Percentiles rank a stretch among this genome's conserved stretches.
These are phyloP conservation scores for Debaryomyces robertsiae DNA, from an alignment of 1,139 yeast genomes.

Conservation along the genomic window DNA sequence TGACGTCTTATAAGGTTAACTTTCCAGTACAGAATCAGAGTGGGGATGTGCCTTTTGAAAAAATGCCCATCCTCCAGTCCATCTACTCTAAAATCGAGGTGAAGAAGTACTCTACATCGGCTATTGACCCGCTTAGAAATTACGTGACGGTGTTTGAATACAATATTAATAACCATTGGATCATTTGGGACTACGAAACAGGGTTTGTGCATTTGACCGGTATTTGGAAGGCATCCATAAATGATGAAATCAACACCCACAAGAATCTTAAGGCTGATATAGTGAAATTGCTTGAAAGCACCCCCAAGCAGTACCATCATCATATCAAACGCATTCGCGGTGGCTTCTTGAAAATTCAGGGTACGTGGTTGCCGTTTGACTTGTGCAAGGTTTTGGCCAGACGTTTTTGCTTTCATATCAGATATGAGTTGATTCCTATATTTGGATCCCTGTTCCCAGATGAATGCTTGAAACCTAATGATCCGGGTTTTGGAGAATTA, in stretches of 20 bases:
- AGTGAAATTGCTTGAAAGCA: conserved; percentile 70
- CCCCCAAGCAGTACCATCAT: conserved; percentile 65
- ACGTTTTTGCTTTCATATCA: conserved; percentile 75
- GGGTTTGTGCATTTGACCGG: conserved; percentile 93
- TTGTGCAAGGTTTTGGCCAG: conserved; percentile 70
- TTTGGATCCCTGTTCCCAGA: conserved; percentile 77
- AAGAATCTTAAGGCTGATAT: conserved; percentile 70
- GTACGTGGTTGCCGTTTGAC: conserved; percentile 86
- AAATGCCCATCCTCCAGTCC: conserved; percentile 26
- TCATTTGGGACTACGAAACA: conserved; percentile 86
- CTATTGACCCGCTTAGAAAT: conserved; percentile 57
- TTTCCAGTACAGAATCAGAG: conserved; percentile 26
- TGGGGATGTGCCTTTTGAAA: conserved; percentile 25
- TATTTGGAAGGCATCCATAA: conserved; percentile 73
- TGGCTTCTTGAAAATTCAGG: conserved; percentile 90
- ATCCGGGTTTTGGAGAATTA: conserved; percentile 70
- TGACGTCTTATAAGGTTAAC: conserved; percentile 17
- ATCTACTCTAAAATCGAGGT: conserved; percentile 47
- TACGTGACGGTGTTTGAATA: conserved; percentile 76
- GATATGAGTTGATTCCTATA: conserved; percentile 76
- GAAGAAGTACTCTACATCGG: conserved; percentile 75
- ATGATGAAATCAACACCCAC: conserved; percentile 14
- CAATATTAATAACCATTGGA: conserved; percentile 62
- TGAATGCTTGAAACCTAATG: conserved; percentile 66
- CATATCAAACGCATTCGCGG: conserved; percentile 81